Base-by-base conservation (phyloP, 2,329 filamentous ascomycete species). In the Emydomyces testavorans region DNA sequence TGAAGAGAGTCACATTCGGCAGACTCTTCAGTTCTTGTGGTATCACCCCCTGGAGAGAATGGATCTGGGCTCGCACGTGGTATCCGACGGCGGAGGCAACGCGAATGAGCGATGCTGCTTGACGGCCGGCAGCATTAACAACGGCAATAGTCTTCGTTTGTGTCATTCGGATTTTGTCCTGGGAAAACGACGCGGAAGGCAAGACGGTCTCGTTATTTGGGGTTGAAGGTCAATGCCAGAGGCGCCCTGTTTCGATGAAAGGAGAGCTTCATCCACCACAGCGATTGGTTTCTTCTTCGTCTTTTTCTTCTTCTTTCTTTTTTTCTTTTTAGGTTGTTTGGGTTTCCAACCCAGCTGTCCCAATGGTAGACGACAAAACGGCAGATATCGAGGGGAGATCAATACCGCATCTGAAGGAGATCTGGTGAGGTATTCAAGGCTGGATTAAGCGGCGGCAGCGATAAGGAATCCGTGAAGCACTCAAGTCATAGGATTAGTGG, bases 71-170 rank as follows among this genome's bases (percentile, higher is more conserved):
- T 60, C 86, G 85, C 49, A 98, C 90, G 64, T 83, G 80, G 73
- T 92, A 96, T 56, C 92, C 92, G 48, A 96, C 83, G 51, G 92
- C 92, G 37, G 86, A 86, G 50, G 90, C 90, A 62, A 94, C 88
- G 57, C 92, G 84, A 58, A 95, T 92, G 60, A 98, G 80, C 51
- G 89, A 95, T 50, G 90, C 90, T 55, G 90, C 88, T 73, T 98
- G 92, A 59, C 92, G 85, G 61, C 92, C 92, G 64, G 87, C 90
- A 63, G 87, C 87, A 70, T 96, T 96, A 71, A 96, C 89, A 62
- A 94, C 82, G 62, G 89, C 90, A 60, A 94, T 92, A 71, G 89
- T 92, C 62, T 77, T 74, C 37, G 63, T 60, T 60, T 65, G 65
- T 58, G 65, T 65, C 65, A 68, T 68, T 54, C 58, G 62, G 56